Conservation (phyloP, 768 basidiomycete species). For the Coprinopsis sp. region DNA sequence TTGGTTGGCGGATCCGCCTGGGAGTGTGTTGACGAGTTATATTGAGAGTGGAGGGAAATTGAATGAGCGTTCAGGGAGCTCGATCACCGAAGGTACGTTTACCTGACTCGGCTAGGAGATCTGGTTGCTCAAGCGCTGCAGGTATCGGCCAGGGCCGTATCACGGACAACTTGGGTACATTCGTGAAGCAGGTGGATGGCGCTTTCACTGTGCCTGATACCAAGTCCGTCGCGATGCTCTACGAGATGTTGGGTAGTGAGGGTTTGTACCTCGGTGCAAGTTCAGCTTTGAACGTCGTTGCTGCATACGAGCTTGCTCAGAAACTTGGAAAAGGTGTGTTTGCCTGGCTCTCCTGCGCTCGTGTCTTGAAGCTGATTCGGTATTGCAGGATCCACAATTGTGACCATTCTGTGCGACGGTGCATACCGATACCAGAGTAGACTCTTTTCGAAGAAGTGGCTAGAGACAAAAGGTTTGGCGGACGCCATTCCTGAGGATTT, state of each 20-base stretch:
- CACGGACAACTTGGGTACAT: conserved; percentile 84
- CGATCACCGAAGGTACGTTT: conserved; percentile 80
- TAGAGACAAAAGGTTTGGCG: conserved; percentile 72
- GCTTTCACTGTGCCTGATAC: conserved; percentile 84
- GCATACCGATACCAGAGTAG: conserved; percentile 97
- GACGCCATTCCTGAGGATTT: conserved; percentile 77
- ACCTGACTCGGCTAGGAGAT: conserved; percentile 1
- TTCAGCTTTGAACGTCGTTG: conserved; percentile 91
- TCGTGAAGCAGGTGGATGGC: conserved; percentile 73
- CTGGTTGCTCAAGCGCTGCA: conserved; percentile 24
- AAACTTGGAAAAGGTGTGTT: conserved; percentile 74
- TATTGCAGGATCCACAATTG: conserved; percentile 67
- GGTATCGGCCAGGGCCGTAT: conserved; percentile 97
- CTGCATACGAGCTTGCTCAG: conserved; percentile 83
- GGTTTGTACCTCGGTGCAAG: conserved; percentile 94
- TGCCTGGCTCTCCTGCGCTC: background rate
- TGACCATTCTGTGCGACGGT: conserved; percentile 90
- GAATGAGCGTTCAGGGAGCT: conserved; percentile 74
- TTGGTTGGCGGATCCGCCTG: conserved; percentile 97
- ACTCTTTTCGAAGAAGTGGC: conserved; percentile 91
- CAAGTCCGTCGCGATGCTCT: conserved; percentile 90
- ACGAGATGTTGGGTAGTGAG: conserved; percentile 86
- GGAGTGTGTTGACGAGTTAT: conserved; percentile 85
- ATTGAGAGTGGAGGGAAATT: conserved; percentile 76
- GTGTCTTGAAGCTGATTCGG: conserved; percentile 1